Base-by-base conservation (phyloP, 768 basidiomycete species). In the Phylloporus sp. region DNA sequence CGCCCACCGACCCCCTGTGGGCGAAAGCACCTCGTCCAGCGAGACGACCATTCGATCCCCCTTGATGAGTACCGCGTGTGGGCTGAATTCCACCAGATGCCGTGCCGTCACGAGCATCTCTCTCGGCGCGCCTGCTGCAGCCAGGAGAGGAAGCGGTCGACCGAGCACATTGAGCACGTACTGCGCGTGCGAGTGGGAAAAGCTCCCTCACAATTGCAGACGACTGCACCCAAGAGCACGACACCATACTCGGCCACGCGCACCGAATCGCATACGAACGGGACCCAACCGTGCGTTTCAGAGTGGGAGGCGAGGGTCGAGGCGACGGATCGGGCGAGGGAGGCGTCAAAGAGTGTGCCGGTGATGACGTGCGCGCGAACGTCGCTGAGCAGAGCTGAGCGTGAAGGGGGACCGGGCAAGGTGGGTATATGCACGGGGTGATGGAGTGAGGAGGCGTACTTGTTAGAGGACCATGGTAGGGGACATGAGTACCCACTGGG, bases 271-370 rank as follows among this genome's bases (percentile, higher is more conserved):
- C 46, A 45, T 26, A 45, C 17, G 14, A 48, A 15, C 3, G 46
- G 46, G 18, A 48, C 14, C 5, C 33, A 34, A 1, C 42, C 34
- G 2, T 36, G 17, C 9, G 18, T 36, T 27, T 11, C 18, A 21
- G 46, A 46, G 20, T 46, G 20, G 3, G 34, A 4, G 11, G 4
- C 28, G 23, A 31, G 47, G 15, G 17, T 36, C 5, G 46, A 29
- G 8, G 46, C 22, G 13, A 48, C n/a, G n/a, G n/a, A 10, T 10
- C 23, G 22, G n/a, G n/a, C n/a, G n/a, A n/a, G n/a, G n/a, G n/a
- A n/a, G n/a, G n/a, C n/a, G n/a, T n/a, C n/a, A n/a, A 48, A 48
- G 4, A 48, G 46, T 9, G 21, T 47, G 7, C 41, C 46, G 8
- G 40, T 45, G 33, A 36, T 29, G 3, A 34, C 42, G 15, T 35